A percentile compares a stretch with the other conserved stretches of the same genome.
Evolutionary conservation across 78 protist genomes (phyloP).

Genomic region (Dictyostelium intermedium): DNA sequence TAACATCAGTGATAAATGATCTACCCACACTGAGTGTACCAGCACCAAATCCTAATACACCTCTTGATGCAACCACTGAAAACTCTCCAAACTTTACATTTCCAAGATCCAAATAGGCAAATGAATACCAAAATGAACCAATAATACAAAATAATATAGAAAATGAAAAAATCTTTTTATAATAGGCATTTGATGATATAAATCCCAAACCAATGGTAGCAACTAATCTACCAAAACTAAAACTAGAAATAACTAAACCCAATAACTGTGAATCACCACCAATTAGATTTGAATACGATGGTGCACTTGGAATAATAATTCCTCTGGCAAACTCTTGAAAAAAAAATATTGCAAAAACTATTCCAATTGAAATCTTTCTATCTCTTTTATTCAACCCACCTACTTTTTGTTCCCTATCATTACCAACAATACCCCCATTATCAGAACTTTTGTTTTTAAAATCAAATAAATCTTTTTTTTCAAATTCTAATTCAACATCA

Average conservation of each 20-base stretch:
- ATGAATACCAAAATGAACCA: constrained; percentile 2
- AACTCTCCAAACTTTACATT: neutral
- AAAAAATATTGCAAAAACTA: constrained; percentile 3
- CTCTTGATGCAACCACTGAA: neutral
- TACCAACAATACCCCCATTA: neutral
- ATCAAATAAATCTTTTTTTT: neutral
- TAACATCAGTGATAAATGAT: constrained; percentile 20
- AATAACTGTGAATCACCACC: constrained; percentile 1
- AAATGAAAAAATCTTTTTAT: neutral
- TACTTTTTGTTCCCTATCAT: neutral
- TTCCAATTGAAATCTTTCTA: neutral
- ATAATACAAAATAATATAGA: neutral
- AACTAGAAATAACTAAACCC: neutral
- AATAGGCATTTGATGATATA: neutral
- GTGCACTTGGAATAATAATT: neutral
- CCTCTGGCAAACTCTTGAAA: constrained; percentile 11
- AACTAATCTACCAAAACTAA: constrained; percentile 28
- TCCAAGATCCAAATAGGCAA: neutral
- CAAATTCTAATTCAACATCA: neutral
- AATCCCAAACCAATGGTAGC: constrained; percentile 1
- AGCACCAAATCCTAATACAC: constrained; percentile 31
- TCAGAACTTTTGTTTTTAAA: neutral
- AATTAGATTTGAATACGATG: neutral
- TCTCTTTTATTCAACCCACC: neutral
- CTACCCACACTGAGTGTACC: constrained; percentile 62